A percentile compares a stretch with the other conserved stretches of the same genome.
Evolutionary conservation across 2,329 filamentous ascomycete genomes (phyloP).

Genomic region (Didymella keratinophila): DNA sequence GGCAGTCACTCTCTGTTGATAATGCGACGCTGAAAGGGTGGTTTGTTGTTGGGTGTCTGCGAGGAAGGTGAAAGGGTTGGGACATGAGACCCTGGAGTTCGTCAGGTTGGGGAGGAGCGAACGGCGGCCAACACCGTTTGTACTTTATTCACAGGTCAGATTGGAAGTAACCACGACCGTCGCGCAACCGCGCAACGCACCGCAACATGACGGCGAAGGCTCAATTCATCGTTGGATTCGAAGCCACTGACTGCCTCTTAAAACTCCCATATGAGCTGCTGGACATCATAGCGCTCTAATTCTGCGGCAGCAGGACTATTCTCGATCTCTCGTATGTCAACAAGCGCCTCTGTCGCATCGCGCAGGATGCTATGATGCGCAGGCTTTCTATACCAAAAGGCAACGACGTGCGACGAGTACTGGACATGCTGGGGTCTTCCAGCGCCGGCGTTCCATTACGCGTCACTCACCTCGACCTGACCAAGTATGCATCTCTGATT

Average conservation of each 20-base stretch:
- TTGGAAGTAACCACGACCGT: background rate
- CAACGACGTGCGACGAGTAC: background rate
- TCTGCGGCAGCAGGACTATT: background rate
- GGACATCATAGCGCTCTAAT: background rate
- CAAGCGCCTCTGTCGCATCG: background rate
- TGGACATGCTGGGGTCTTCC: background rate
- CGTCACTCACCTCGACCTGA: background rate
- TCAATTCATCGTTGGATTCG: background rate
- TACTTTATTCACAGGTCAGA: background rate
- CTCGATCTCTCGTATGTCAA: slow-evolving; percentile 1
- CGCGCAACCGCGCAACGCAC: background rate
- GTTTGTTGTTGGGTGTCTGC: background rate
- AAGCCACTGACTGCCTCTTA: background rate
- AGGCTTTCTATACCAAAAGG: background rate
- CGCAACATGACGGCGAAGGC: background rate
- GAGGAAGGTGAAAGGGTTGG: background rate
- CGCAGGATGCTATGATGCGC: background rate
- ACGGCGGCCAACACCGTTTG: background rate
- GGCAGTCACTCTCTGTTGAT: background rate
- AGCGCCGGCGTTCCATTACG: background rate
- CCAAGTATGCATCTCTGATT: background rate
- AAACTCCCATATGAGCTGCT: background rate
- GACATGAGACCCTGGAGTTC: background rate
- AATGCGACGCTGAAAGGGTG: background rate
- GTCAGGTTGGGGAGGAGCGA: background rate